Conservation (phyloP, 768 basidiomycete species). For the Ramaria rubella region DNA sequence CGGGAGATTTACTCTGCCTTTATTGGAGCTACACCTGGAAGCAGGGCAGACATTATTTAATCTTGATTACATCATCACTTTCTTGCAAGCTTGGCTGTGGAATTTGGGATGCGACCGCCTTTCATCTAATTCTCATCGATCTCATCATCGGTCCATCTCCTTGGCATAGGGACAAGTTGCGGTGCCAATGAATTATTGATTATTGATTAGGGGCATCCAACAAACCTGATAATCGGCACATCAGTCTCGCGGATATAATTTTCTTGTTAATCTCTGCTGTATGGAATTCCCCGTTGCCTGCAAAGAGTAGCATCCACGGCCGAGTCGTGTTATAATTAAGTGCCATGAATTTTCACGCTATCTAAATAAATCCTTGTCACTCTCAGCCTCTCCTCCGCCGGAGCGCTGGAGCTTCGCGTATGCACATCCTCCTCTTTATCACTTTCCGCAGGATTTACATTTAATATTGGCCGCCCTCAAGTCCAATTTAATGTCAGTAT, state of each 20-base stretch:
- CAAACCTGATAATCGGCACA: too few relatives aligned
- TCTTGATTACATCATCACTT: too few relatives aligned
- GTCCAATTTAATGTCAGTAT: too few relatives aligned
- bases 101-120: too few relatives aligned
- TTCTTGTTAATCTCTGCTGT: slow-evolving; percentile 95
- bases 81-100: too few relatives aligned
- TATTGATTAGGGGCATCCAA: too few relatives aligned
- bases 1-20: slow-evolving; percentile 42
- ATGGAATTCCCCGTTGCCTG: slow-evolving; percentile 86
- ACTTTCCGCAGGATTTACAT: slow-evolving; percentile 50
- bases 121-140: too few relatives aligned
- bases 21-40: slow-evolving; percentile 45
- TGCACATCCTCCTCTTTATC: slow-evolving; percentile 72
- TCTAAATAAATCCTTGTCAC: slow-evolving; percentile 88
- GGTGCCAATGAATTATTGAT: too few relatives aligned
- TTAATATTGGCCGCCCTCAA: slow-evolving; percentile 48
- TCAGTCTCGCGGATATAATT: slow-evolving; percentile 81
- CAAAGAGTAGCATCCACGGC: neutral
- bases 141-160: too few relatives aligned
- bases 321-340: slow-evolving; percentile 35
- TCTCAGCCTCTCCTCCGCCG: slow-evolving; percentile 85
- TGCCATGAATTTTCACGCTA: slow-evolving; percentile 66
- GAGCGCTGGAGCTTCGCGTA: too few relatives aligned
- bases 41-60: too few relatives aligned
- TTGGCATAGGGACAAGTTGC: too few relatives aligned